Evolutionary conservation across 805 yeast genomes (phyloP).

Genomic region (Candida nitratophila): DNA sequence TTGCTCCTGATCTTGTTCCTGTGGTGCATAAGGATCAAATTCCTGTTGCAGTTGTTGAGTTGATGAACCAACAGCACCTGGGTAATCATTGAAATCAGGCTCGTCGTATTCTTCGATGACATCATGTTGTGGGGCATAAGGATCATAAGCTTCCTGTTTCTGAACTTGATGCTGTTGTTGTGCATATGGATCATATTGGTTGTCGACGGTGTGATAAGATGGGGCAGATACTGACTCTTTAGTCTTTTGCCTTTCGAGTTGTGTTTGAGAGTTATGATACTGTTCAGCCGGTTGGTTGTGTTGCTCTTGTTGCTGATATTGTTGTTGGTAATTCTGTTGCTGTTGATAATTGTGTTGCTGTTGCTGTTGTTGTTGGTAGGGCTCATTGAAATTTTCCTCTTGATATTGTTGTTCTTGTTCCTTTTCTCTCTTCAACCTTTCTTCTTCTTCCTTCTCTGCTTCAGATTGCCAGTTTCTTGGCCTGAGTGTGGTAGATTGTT

Average conservation of each 20-base stretch:
- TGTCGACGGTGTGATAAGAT: conserved; percentile 4
- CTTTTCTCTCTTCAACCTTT: background rate
- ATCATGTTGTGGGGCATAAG: conserved; percentile 24
- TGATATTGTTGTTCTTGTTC: background rate
- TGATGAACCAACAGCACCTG: conserved; percentile 9
- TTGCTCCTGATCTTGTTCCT: conserved; percentile 19
- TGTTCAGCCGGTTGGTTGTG: background rate
- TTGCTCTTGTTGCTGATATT: background rate
- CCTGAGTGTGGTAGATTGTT: background rate
- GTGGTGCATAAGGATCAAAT: conserved; percentile 19
- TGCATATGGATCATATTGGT: conserved; percentile 2
- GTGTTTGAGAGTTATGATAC: background rate
- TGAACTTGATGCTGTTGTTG: background rate
- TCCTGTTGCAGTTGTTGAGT: background rate
- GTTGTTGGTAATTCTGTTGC: background rate
- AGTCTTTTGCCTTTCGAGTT: background rate
- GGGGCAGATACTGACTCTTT: background rate
- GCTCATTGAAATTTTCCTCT: background rate
- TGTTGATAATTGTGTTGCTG: background rate
- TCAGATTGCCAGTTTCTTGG: conserved; percentile 14
- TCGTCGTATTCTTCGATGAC: conserved; percentile 4
- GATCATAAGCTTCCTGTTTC: conserved; percentile 15
- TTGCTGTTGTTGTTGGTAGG: background rate
- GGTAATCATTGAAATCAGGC: conserved; percentile 23
- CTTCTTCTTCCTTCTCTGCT: background rate